Evolutionary conservation across 106 monocot species (phyloP).

Genomic region (Dendrobium huoshanense): DNA sequence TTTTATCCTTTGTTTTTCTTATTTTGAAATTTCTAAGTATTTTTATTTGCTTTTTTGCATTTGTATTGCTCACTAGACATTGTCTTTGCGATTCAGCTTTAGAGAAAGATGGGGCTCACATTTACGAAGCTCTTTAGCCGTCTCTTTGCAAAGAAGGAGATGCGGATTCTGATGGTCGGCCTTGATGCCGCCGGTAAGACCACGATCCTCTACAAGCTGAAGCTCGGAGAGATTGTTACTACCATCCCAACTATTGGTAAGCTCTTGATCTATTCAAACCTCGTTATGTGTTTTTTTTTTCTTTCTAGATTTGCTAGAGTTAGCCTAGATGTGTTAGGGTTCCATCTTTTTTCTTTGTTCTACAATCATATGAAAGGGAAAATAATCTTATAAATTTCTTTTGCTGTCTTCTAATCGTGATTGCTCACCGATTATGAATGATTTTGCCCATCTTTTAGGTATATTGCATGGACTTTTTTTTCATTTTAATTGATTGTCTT

Average conservation of each 20-base stretch:
- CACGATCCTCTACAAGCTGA: slow-evolving; percentile 27
- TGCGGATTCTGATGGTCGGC: slow-evolving; percentile 26
- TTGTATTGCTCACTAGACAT: not conserved
- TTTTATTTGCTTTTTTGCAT: not conserved
- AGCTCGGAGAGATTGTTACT: slow-evolving; percentile 28
- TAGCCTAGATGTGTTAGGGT: not conserved
- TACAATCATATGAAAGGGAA: not conserved
- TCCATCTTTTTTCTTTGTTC: not conserved
- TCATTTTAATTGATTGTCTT: not conserved
- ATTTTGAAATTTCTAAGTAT: not conserved
- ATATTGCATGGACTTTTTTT: not conserved
- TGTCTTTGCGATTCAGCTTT: not conserved
- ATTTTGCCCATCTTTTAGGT: not conserved
- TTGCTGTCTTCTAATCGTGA: not conserved
- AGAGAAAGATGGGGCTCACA: slow-evolving; percentile 15
- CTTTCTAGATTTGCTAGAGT: not conserved
- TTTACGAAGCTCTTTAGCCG: slow-evolving; percentile 22
- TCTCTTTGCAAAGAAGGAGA: slow-evolving; percentile 26
- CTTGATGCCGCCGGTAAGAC: slow-evolving; percentile 29
- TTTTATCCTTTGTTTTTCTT: not conserved
- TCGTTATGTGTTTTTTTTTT: not conserved
- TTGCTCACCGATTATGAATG: not conserved
- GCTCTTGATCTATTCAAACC: not conserved
- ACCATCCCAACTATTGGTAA: slow-evolving; percentile 28
- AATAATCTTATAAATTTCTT: not conserved